Base-by-base conservation (phyloP, 345 rosid genomes). In the Theobroma cacao region DNA sequence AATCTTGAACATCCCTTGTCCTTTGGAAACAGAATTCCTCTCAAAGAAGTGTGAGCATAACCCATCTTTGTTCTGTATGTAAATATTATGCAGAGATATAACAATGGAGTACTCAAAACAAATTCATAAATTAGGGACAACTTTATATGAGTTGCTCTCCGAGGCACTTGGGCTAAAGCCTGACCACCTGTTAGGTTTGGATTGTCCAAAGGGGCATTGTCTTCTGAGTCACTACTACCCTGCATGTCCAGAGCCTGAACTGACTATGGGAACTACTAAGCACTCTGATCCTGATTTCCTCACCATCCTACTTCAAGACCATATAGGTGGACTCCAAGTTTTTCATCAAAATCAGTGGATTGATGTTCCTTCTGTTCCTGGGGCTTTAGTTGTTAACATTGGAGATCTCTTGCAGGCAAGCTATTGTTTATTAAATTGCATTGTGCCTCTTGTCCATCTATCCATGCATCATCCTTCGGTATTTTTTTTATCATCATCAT, bases 211-310 rank as follows among this genome's bases (percentile, higher is more conserved):
- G 60, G 89, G 95, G 15, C 79, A 85, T 15, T 17, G 22, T n/a
- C 47, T 83, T 58, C 66, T 91, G 8, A 20, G 86, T 78, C 92
- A 91, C 76, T 91, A 90, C 82, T 90, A 88, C 74, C 93, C 92
- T 2, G 75, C 86, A 0, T 91, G 93, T 65, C 95, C 92, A 1
- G 82, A 85, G 81, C 92, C 92, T 2, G 90, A 88, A 18, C 72
- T 84, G 22, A 84, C 93, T 10, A 43, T 90, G 75, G 93, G 92
- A 31, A 75, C 88, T 67, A 80, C 81, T 74, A 66, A 78, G 53
- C 93, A 90, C 58, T 40, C 90, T 4, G 93, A 91, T 80, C 72
- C 34, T 15, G 82, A 82, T 78, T 91, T 90, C 74, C 61, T 91
- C 30, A 85, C 90, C 0, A 81, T 91, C 26, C 91, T 91, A 48